Conservation (phyloP, 2,329 filamentous ascomycete genomes). For the Aspergillus jensenii region DNA sequence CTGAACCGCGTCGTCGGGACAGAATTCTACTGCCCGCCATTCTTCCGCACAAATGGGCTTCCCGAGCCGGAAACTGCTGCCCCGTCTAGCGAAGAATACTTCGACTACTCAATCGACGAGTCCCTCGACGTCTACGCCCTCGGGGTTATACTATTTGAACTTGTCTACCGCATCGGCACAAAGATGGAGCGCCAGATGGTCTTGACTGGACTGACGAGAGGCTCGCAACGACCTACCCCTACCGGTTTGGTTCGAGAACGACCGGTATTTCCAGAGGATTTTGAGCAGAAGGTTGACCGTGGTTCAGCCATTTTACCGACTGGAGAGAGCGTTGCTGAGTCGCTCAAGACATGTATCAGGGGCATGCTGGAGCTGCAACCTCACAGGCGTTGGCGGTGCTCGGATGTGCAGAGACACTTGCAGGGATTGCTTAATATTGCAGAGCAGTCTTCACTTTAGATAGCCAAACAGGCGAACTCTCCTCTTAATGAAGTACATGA, state of each 20-base stretch:
- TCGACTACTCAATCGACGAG: constrained; percentile 41
- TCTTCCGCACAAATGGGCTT: constrained; percentile 12
- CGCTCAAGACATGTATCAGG: constrained; percentile 38
- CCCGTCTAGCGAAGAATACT: constrained; percentile 10
- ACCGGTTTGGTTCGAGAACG: neutral
- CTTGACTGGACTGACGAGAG: constrained; percentile 40
- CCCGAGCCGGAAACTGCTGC: neutral
- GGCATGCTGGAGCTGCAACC: constrained; percentile 44
- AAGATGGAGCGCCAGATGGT: constrained; percentile 49
- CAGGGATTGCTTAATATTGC: constrained; percentile 27
- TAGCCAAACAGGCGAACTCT: too few species aligned
- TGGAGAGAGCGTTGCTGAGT: constrained; percentile 30
- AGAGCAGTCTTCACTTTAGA: neutral
- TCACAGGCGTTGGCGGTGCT: constrained; percentile 37
- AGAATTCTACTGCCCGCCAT: constrained; percentile 60
- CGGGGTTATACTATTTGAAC: constrained; percentile 63
- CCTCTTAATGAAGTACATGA: too few species aligned
- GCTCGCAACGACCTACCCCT: constrained; percentile 12
- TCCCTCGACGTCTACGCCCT: constrained; percentile 63
- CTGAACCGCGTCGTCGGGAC: constrained; percentile 56
- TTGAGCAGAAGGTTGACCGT: constrained; percentile 37
- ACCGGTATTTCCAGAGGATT: constrained; percentile 37
- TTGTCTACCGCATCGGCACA: constrained; percentile 56
- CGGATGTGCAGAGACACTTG: constrained; percentile 35
- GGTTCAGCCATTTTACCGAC: constrained; percentile 27